These are phyloP conservation scores for Tardiomyces blankii DNA, from an alignment of 1,139 yeast species.

Conservation along the genomic window DNA sequence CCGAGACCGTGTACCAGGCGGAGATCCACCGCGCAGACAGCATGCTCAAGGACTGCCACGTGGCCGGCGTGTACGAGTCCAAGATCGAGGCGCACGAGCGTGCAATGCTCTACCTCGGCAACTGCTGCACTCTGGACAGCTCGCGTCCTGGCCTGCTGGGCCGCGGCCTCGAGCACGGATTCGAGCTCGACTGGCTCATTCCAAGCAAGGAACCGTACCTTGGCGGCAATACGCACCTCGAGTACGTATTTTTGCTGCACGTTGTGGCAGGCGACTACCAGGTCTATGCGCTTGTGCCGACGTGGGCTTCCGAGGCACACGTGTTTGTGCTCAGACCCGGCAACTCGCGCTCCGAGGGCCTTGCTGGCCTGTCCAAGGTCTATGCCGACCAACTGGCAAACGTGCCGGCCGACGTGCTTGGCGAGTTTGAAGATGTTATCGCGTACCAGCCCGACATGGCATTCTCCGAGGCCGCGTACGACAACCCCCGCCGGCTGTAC, in stretches of 20 bases:
- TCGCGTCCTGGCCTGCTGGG: constrained; percentile 74
- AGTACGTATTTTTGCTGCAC: constrained; percentile 60
- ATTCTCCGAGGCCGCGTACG: constrained; percentile 10
- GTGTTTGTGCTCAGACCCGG: constrained; percentile 17
- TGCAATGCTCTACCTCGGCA: constrained; percentile 70
- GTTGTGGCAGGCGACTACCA: constrained; percentile 69
- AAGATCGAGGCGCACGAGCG: constrained; percentile 59
- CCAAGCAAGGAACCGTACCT: constrained; percentile 16
- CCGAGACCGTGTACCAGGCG: constrained; percentile 47
- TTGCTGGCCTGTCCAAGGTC: constrained; percentile 43
- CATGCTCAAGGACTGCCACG: constrained; percentile 49
- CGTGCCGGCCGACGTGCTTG: constrained; percentile 28
- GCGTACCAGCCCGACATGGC: constrained; percentile 14
- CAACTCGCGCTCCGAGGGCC: constrained; percentile 46
- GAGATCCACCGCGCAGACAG: constrained; percentile 53
- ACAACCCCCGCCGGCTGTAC: constrained; percentile 14
- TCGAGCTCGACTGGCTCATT: constrained; percentile 44
- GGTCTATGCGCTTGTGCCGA: constrained; percentile 53
- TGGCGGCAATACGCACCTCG: constrained; percentile 46
- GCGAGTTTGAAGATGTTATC: neutral
- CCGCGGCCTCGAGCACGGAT: constrained; percentile 76
- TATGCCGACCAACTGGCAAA: constrained; percentile 42
- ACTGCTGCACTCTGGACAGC: constrained; percentile 56
- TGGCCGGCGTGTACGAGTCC: constrained; percentile 70
- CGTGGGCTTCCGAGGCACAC: constrained; percentile 47